Conservation (phyloP, 2,329 filamentous ascomycete genomes). For the Lasiodiplodia hormozganensis region DNA sequence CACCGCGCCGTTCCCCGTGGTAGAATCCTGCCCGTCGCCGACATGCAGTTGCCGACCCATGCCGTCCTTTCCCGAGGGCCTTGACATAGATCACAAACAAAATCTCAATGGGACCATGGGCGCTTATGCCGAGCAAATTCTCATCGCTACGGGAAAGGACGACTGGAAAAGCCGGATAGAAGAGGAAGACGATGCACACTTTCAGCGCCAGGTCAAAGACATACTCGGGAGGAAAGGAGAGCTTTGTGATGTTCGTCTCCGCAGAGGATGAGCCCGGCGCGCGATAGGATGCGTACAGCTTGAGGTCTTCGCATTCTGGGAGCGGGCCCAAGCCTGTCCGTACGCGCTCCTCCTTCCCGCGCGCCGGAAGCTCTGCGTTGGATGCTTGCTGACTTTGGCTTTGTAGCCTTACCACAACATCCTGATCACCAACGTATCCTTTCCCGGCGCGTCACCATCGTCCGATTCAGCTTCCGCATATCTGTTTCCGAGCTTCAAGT, state of each 20-base stretch:
- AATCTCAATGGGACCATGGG: slow-evolving; percentile 79
- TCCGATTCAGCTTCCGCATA: slow-evolving; percentile 69
- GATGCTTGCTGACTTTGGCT: not conserved
- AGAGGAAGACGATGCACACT: slow-evolving; percentile 63
- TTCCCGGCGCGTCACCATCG: slow-evolving; percentile 60
- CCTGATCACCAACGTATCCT: slow-evolving; percentile 77
- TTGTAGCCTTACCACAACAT: slow-evolving; percentile 82
- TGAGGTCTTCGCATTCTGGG: not conserved
- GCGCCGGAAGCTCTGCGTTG: slow-evolving; percentile 8
- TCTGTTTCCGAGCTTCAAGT: slow-evolving; percentile 83
- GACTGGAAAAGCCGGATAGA: slow-evolving; percentile 88
- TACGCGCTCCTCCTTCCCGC: slow-evolving; percentile 25
- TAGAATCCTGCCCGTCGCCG: slow-evolving; percentile 72
- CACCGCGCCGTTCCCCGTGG: slow-evolving; percentile 51
- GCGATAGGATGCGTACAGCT: not conserved
- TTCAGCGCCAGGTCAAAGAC: slow-evolving; percentile 74
- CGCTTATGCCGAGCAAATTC: slow-evolving; percentile 79
- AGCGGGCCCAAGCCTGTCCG: slow-evolving; percentile 6
- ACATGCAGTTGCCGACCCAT: slow-evolving; percentile 77
- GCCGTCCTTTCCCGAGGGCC: slow-evolving; percentile 55
- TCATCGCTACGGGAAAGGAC: slow-evolving; percentile 79
- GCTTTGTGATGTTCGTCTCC: slow-evolving; percentile 53
- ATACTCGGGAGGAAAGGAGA: slow-evolving; percentile 51
- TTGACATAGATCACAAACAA: slow-evolving; percentile 76
- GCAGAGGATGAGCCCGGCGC: slow-evolving; percentile 17